Evolutionary conservation across 192 early-diverging fungal species (phyloP), one percentile per base, ranked within the genome.

Genomic region (Coemansia sp.): DNA sequence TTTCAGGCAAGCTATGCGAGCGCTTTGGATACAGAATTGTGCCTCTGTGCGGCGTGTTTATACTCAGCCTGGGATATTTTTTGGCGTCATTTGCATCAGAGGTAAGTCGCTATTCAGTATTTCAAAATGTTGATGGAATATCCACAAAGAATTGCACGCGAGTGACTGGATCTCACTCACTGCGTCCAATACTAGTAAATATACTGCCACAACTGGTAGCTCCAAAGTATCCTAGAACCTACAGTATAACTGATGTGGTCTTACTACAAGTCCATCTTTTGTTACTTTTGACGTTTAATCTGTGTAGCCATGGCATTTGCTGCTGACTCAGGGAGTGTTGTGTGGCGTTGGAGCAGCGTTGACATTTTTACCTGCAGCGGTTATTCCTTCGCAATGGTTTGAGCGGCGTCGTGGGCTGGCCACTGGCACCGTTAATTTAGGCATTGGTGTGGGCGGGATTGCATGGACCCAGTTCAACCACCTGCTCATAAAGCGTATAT

Each of bases 391-490:
- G 4, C 84, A 84, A 69, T 87, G 84, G 84, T 87, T 86, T 70
- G 78, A 80, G 17, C 81, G 67, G 55, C 74, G 79, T 10, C 76
- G 84, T 41, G 86, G 84, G 3, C 48, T 86, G 11, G 87, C 87
- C 3, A 58, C 84, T 1, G 87, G 87, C 8, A 74, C 84, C 32
- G 77, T 83, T n/a, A 72, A 77, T 22, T 60, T 87, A 47, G 92
- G 92, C 2, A 79, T 84, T 9, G 92, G 92, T 15, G 66, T 90
- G 51, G 92, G 92, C 41, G 91, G 90, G 1, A 70, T 92, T 8
- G 78, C 84, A 19, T 73, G 90, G 62, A 76, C 85, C 1, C 83
- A 84, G n/a, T 70, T 91, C 22, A 81, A 82, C 60, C 84, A 82
- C 23, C 29, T 68, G 25, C 75, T 92, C 11, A 79, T 92, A 25